Conservation (phyloP, 2,329 filamentous ascomycete genomes). For the Aspergillus sp. region DNA sequence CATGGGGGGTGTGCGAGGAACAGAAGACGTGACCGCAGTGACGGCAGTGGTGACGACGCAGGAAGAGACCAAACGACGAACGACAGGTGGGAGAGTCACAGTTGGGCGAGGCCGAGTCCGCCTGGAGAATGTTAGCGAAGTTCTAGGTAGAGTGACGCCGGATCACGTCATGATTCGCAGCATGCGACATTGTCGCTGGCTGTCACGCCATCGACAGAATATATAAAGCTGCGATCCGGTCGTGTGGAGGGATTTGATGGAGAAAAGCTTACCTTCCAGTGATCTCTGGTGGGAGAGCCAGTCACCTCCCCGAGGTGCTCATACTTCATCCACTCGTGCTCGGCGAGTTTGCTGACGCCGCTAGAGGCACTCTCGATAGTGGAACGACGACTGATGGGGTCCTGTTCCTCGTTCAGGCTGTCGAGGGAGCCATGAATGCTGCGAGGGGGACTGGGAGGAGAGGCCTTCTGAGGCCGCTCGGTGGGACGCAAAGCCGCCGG, state of each 20-base stretch:
- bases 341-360: conserved; percentile 46
- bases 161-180: conserved; percentile 27
- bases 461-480: conserved; percentile 49
- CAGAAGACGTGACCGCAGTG: conserved; percentile 67
- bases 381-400: conserved; percentile 37
- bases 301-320: conserved; percentile 56
- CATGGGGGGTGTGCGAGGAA: conserved; percentile 55
- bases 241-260: neutral
- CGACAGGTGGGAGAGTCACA: conserved; percentile 61
- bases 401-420: conserved; percentile 38
- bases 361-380: conserved; percentile 43
- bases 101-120: conserved; percentile 55
- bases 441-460: conserved; percentile 49
- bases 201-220: conserved; percentile 22
- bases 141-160: neutral
- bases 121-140: conserved; percentile 41
- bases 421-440: conserved; percentile 58
- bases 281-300: conserved; percentile 60
- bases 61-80: conserved; percentile 59
- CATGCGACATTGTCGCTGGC: conserved; percentile 18
- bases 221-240: conserved; percentile 17
- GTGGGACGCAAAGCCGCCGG: conserved; percentile 63
- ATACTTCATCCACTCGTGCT: conserved; percentile 53
- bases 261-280: conserved; percentile 65
- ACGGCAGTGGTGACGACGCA: conserved; percentile 65